Conservation (phyloP, 176 grass and related monocot species). For the Saccharum spontaneum region DNA sequence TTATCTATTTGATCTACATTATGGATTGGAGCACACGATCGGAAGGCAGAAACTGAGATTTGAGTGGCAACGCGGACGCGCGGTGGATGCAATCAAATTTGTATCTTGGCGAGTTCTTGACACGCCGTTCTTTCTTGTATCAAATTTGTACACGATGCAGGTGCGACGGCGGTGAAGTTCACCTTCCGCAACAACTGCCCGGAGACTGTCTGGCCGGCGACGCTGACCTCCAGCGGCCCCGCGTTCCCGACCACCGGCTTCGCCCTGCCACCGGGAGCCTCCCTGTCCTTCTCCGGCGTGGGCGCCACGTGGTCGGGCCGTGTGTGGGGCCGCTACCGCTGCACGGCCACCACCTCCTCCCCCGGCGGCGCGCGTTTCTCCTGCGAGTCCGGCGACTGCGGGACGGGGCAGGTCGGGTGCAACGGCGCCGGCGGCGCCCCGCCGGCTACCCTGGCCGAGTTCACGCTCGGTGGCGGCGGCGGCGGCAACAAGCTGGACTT, state of each 20-base stretch:
- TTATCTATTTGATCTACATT: background rate
- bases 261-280: conserved; percentile 19
- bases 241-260: conserved; percentile 57
- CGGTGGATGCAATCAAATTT: background rate
- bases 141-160: conserved; percentile 5
- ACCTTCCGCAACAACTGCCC: conserved; percentile 61
- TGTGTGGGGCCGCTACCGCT: conserved; percentile 51
- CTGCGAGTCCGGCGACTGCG: conserved; percentile 59
- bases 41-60: too few species aligned
- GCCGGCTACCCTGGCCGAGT: conserved; percentile 53
- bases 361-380: conserved; percentile 37
- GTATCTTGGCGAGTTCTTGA: background rate
- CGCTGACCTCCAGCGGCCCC: background rate
- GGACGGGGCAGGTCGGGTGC: conserved; percentile 44
- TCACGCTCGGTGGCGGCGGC: conserved; percentile 47
- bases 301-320: conserved; percentile 51
- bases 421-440: conserved; percentile 36
- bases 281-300: conserved; percentile 13
- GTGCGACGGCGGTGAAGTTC: conserved; percentile 38
- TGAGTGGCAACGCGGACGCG: too few species aligned
- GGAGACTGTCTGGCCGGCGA: conserved; percentile 52
- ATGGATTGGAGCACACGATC: background rate
- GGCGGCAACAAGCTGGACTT: conserved; percentile 28
- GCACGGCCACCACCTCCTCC: conserved; percentile 3
- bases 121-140: background rate